These are phyloP conservation scores for Candida tetrigidarum DNA, from an alignment of 1,139 yeast species.

Conservation along the genomic window DNA sequence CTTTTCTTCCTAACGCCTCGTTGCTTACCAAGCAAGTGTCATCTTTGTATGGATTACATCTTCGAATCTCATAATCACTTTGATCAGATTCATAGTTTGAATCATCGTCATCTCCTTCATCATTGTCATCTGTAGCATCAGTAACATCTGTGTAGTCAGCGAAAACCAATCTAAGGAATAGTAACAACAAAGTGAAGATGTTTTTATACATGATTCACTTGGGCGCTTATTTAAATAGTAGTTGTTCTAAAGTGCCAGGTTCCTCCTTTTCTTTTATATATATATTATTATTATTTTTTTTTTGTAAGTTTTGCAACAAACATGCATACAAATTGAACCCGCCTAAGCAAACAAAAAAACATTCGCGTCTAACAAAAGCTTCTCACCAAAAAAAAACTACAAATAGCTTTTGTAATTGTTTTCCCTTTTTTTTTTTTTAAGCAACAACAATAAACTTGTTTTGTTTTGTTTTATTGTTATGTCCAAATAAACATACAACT, in stretches of 20 bases:
- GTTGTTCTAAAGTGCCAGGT: not conserved
- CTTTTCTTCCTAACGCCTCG: slow-evolving; percentile 23
- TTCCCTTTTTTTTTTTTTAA: not conserved
- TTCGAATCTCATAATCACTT: slow-evolving; percentile 15
- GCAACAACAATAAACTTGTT: not conserved
- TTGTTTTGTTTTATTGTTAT: slow-evolving; percentile 3
- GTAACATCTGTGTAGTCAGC: not conserved
- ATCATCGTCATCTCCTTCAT: slow-evolving; percentile 1
- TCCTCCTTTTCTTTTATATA: not conserved
- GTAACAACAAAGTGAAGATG: not conserved
- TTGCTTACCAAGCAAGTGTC: slow-evolving; percentile 26
- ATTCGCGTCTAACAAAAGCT: slow-evolving; percentile 1
- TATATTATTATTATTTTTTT: not conserved
- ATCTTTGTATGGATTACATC: slow-evolving; percentile 32
- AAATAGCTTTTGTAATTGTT: no score
- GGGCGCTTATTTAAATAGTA: not conserved
- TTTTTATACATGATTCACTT: not conserved
- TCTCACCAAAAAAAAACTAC: no score
- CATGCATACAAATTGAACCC: not conserved
- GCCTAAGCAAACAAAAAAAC: not conserved
- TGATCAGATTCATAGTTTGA: slow-evolving; percentile 7
- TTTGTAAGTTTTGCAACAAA: slow-evolving; percentile 8
- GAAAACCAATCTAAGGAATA: slow-evolving; percentile 2
- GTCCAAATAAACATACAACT: not conserved
- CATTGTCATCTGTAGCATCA: slow-evolving; percentile 1